Percentiles rank a stretch among this genome's conserved stretches.
Evolutionary conservation across 768 basidiomycete species (phyloP).

Genomic region (Mycena rebaudengoi): DNA sequence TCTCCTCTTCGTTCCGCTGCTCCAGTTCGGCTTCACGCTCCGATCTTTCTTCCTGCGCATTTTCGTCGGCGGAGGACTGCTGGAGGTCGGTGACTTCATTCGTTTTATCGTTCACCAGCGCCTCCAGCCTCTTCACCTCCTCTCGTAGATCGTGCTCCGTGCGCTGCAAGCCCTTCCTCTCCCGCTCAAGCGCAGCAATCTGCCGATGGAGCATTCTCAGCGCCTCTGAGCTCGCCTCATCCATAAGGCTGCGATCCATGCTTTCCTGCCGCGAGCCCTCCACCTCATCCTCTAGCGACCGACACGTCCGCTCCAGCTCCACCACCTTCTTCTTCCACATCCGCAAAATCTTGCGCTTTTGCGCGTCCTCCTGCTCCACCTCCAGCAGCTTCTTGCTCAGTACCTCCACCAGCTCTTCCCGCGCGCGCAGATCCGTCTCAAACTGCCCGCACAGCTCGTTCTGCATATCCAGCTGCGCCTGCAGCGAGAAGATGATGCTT

Average conservation of each 20-base stretch:
- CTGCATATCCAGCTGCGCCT: constrained; percentile 77
- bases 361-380: constrained; percentile 69
- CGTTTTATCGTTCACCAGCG: constrained; percentile 53
- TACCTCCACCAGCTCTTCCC: constrained; percentile 74
- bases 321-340: constrained; percentile 81
- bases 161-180: constrained; percentile 59
- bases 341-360: constrained; percentile 63
- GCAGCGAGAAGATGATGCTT: constrained; percentile 74
- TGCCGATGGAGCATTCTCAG: constrained; percentile 83
- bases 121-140: constrained; percentile 61
- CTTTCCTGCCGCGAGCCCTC: constrained; percentile 86
- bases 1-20: constrained; percentile 49
- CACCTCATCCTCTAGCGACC: constrained; percentile 84
- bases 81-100: constrained; percentile 54
- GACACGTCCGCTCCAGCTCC: constrained; percentile 74
- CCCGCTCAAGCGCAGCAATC: constrained; percentile 77
- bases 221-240: constrained; percentile 81
- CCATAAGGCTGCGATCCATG: constrained; percentile 84
- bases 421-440: constrained; percentile 75
- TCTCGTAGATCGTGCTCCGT: constrained; percentile 52
- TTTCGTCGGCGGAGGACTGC: no score
- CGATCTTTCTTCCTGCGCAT: constrained; percentile 52
- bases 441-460: constrained; percentile 79
- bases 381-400: constrained; percentile 63
- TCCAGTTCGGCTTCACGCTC: constrained; percentile 61